Base-by-base conservation (phyloP, 768 basidiomycete species). In the Podaxis mareebaensis region DNA sequence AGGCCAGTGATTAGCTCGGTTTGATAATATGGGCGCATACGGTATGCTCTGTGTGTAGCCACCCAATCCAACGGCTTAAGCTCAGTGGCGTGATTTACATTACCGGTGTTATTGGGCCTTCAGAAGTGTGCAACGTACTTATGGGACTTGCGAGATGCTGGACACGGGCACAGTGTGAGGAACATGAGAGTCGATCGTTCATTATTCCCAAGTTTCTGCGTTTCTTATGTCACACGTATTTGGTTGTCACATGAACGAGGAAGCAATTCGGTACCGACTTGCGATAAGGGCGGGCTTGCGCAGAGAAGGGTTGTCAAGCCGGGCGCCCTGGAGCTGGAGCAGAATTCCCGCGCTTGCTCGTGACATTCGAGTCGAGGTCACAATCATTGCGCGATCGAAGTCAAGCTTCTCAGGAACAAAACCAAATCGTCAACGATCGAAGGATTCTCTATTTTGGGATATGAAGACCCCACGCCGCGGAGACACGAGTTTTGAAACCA, bases 351-450 rank as follows among this genome's bases (percentile, higher is more conserved):
- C 53, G 53, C 11, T 10, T 36, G 67, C 74, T 68, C 73, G 74
- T 76, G 75, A 76, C 71, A 71, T 67, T 71, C 73, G 73, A 74
- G 68, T 68, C 70, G 72, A 51, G 46, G 49, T 38, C 54, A 56
- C 53, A 52, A 54, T 56, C 53, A 62, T 39, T 61, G 64, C 57
- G 62, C 69, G 75, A 74, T 76, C 75, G 74, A 74, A 69, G 72
- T 72, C 68, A 69, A 60, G 63, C 69, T 69, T 64, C 64, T 73
- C 72, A 74, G 75, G 74, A 67, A 76, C 75, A 52, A 58, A 53
- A 70, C 66, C 61, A 65, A 67, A 66, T 66, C 70, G 71, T 70
- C 73, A 73, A 75, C 72, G 75, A 76, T 76, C 75, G 75, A 76
- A 71, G 73, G 70, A 67, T 64, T 68, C 64, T 61, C 64, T 65